Evolutionary conservation across 2,329 filamentous ascomycete species (phyloP), one percentile per base, ranked within the genome.

Genomic region (Neonectria magnoliae): DNA sequence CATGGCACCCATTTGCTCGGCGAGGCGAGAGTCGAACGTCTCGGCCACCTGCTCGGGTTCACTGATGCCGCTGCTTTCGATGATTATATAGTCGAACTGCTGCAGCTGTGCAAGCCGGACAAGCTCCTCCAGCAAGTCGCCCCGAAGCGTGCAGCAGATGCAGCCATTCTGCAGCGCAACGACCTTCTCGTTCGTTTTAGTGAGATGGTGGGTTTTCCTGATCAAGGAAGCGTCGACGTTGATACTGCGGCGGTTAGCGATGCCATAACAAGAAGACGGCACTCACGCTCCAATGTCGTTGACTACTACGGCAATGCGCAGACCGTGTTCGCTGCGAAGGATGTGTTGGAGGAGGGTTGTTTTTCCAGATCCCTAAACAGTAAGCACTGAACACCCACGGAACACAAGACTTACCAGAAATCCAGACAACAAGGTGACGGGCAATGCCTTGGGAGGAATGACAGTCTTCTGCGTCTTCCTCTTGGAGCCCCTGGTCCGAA

Each of bases 41-140:
- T 93, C 90, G 0, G 90, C 90, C 0, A 93, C 90, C 70, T 93
- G 90, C 78, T 91, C 89, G 0, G 89, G 90, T 76, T 92, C 90
- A 69, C 90, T 92, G 67, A 93, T 91, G 0, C 91, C 89, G 2
- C 86, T 90, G 73, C 89, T 91, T 76, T 93, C 90, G 45, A 92
- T 90, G 42, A 92, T 81, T 27, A 93, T 87, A 74, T 93, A 93
- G 74, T 93, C 89, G 41, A 93, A 90, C 54, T 85, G 81, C 18
- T 87, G 84, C 1, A 88, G 82, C 72, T 89, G 85, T 0, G 90
- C 75, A 1, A 93, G 81, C 1, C 84, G 84, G 1, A 90, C 90
- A 0, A 93, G 84, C 74, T 93, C 91, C 64, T 91, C 87, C 0
- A 93, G 83, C 1, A 93, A 78, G 60, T 93, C 91, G 1, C 90